Conservation (phyloP, 352 stramenopile species). For the Phytopythium montanum region DNA sequence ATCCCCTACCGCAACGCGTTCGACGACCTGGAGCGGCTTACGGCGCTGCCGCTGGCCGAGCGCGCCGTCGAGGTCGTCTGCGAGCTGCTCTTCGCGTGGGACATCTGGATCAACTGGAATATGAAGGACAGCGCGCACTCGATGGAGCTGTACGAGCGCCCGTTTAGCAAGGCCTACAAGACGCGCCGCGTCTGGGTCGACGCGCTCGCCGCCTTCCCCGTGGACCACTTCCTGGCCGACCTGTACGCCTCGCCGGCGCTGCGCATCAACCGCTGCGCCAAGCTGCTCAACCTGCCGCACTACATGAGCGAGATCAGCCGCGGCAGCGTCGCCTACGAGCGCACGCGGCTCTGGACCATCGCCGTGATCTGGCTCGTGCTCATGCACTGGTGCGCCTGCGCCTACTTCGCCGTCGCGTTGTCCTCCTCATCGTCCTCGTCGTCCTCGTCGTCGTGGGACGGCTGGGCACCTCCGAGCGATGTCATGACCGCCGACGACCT, state of each 20-base stretch:
- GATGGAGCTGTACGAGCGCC: conserved; percentile 49
- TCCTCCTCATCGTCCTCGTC: not conserved
- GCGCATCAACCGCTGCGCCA: conserved; percentile 43
- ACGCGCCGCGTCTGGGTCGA: conserved; percentile 35
- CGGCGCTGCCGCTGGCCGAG: conserved; percentile 13
- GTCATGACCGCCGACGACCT: conserved; percentile 7
- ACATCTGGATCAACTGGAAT: conserved; percentile 67
- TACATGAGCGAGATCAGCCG: conserved; percentile 54
- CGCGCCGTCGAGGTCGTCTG: conserved; percentile 32
- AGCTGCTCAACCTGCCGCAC: conserved; percentile 46
- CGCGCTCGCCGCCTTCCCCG: conserved; percentile 36
- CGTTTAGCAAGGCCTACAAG: conserved; percentile 33
- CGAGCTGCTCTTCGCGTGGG: conserved; percentile 44
- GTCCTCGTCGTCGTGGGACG: conserved; percentile 25
- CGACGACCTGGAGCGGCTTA: conserved; percentile 24
- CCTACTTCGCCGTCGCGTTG: conserved; percentile 32
- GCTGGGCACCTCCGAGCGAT: conserved; percentile 28
- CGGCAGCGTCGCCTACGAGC: conserved; percentile 45
- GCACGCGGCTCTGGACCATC: conserved; percentile 35
- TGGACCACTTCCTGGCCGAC: conserved; percentile 46
- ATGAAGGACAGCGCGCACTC: conserved; percentile 37
- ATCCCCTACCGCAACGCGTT: conserved; percentile 46
- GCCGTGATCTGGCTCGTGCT: conserved; percentile 39
- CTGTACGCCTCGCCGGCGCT: conserved; percentile 39
- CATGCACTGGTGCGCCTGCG: conserved; percentile 52